Evolutionary conservation across 257 asterid genomes (phyloP).

Genomic region (Nyctanthes arbortristis): DNA sequence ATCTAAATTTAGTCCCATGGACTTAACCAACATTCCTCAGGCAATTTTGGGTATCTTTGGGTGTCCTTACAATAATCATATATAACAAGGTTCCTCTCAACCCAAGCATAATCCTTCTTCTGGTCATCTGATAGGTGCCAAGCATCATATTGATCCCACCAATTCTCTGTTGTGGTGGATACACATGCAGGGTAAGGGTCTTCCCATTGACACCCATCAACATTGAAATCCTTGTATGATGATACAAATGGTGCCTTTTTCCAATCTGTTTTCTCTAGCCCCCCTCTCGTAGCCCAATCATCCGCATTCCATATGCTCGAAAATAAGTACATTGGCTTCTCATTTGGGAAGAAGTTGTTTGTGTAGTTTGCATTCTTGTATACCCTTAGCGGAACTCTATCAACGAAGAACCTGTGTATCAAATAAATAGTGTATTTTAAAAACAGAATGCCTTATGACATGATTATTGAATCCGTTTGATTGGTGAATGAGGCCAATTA

Average conservation of each 20-base stretch:
- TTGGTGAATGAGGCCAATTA: conserved; percentile 25
- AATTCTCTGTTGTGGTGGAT: conserved; percentile 66
- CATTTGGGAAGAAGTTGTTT: conserved; percentile 84
- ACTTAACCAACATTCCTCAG: conserved; percentile 81
- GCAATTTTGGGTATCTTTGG: conserved; percentile 54
- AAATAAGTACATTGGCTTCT: conserved; percentile 87
- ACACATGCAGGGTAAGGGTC: conserved; percentile 89
- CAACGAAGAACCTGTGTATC: conserved; percentile 79
- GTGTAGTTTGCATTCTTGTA: conserved; percentile 89
- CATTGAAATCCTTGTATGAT: conserved; percentile 67
- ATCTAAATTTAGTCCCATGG: conserved; percentile 36
- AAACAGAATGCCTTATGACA: too few relatives aligned
- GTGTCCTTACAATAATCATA: conserved; percentile 86
- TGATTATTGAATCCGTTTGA: too few relatives aligned
- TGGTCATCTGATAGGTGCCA: conserved; percentile 74
- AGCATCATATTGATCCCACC: conserved; percentile 96
- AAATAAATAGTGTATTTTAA: neutral
- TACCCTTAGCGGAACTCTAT: conserved; percentile 69
- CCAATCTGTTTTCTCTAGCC: conserved; percentile 95
- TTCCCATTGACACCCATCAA: conserved; percentile 86
- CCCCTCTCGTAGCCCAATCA: conserved; percentile 98
- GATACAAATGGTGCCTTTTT: conserved; percentile 83
- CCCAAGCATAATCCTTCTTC: conserved; percentile 81
- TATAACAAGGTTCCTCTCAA: conserved; percentile 80
- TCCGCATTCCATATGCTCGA: conserved; percentile 99